Conservation (phyloP, 768 basidiomycete genomes). For the Pisolithus orientalis region DNA sequence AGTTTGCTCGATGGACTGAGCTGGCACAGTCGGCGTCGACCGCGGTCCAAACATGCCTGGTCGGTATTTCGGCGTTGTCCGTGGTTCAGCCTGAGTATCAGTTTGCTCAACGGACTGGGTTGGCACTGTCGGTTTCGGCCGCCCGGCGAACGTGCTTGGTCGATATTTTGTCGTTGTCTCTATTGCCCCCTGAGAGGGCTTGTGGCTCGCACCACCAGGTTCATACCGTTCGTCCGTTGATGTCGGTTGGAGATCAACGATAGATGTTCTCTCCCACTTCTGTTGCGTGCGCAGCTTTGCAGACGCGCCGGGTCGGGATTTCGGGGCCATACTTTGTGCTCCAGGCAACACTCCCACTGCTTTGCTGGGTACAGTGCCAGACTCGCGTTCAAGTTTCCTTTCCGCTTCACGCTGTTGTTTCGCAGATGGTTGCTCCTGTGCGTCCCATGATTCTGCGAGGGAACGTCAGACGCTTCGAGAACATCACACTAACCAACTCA, state of each 20-base stretch:
- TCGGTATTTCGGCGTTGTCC: background rate
- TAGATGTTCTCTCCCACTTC: no score
- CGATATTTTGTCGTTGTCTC: no score
- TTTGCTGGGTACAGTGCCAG: background rate
- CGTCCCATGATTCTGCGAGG: constrained; percentile 44
- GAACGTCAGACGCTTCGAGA: constrained; percentile 14
- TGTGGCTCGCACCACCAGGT: no score
- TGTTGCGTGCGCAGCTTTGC: no score
- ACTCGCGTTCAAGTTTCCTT: background rate
- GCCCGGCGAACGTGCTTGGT: no score
- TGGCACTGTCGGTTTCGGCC: no score
- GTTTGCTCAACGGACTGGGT: no score
- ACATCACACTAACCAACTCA: constrained; percentile 22
- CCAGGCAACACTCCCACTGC: background rate
- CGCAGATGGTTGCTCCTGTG: constrained; percentile 47
- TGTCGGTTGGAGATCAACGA: no score
- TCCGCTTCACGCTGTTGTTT: constrained; percentile 45
- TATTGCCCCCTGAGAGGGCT: no score
- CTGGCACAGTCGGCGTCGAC: background rate
- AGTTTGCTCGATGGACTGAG: background rate
- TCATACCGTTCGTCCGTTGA: no score
- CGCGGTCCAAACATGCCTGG: background rate
- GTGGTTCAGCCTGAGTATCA: no score
- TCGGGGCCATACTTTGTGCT: background rate
- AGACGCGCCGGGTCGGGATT: no score